A percentile compares a stretch with the other conserved stretches of the same genome.
Evolutionary conservation across 1,284 basidiomycete genomes (phyloP).

Genomic region (Wolfiporia cocos): DNA sequence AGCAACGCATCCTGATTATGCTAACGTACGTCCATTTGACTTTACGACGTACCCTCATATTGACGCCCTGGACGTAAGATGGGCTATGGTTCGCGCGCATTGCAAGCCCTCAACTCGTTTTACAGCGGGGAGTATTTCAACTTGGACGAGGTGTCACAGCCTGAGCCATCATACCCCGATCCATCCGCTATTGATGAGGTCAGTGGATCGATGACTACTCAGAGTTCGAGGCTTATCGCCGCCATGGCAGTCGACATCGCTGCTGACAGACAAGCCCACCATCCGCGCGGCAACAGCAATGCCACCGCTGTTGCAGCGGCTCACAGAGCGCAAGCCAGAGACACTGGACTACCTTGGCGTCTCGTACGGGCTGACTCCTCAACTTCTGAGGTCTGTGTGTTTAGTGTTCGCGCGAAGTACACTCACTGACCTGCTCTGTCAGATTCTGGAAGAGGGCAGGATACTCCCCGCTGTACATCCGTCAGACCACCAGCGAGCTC

Average conservation of each 20-base stretch:
- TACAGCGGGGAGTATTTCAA: slow-evolving; percentile 92
- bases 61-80: slow-evolving; percentile 46
- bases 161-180: slow-evolving; percentile 59
- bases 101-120: slow-evolving; percentile 85
- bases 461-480: slow-evolving; percentile 88
- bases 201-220: too few species aligned
- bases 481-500: slow-evolving; percentile 91
- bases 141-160: slow-evolving; percentile 65
- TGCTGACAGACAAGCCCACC: slow-evolving; percentile 72
- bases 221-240: too few species aligned
- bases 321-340: slow-evolving; percentile 90
- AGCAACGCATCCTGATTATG: slow-evolving; percentile 96
- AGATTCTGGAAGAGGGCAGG: slow-evolving; percentile 96
- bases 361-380: slow-evolving; percentile 90
- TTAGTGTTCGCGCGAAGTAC: neutral
- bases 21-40: slow-evolving; percentile 49
- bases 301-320: slow-evolving; percentile 90
- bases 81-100: slow-evolving; percentile 94
- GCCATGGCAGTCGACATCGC: slow-evolving; percentile 40
- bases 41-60: slow-evolving; percentile 1
- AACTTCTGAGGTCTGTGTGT: slow-evolving; percentile 63
- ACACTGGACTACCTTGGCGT: slow-evolving; percentile 93
- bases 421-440: neutral
- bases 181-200: slow-evolving; percentile 58
- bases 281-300: slow-evolving; percentile 76